Base-by-base conservation (phyloP, 2,329 filamentous ascomycete genomes). In the Apiospora malaysiana region DNA sequence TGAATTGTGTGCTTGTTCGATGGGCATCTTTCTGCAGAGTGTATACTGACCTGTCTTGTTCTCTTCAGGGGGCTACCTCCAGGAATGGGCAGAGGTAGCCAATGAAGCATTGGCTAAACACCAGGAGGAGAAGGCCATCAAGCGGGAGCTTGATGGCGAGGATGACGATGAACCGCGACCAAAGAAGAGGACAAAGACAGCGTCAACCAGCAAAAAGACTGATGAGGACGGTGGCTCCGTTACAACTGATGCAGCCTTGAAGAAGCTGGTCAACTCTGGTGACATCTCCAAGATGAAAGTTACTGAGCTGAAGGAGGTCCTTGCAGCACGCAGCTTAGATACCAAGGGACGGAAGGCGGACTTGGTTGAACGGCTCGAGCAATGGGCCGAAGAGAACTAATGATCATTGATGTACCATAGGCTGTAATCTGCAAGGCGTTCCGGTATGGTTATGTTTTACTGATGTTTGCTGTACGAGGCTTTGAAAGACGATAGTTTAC, bases 41-140 rank as follows among this genome's bases (percentile, higher is more conserved):
- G 8, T 21, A 37, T 59, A 10, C 51, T 63, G 21, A 63, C 56
- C 37, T 23, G 18, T 40, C 9, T 40, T 63, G 0, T 40, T 32
- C 7, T 63, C 4, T 46, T 21, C n/a, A 45, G 95, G 94, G 0
- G 88, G 90, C 2, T 93, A 94, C 77, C 88, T 97, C 12, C 85
- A 92, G 65, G 90, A 93, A 45, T 97, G 95, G 91, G 91, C 93
- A 4, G 84, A 89, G 46, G 86, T 88, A 14, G 85, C 98, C 7
- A 88, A 92, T 42, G 82, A 87, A 10, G 89, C 91, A 71, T 79
- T 84, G 0, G 78, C 75, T 2, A 76, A 78, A 12, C 76, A 83
- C 6, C 77, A 79, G 69, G 79, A 81, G 37, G 78, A 78, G 43
- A 83, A 83, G 59, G 81, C 83, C 0, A 76, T 86, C 59, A 91